Percentiles rank a stretch among this genome's conserved stretches.
phyloP scores from a whole-genome alignment of 306 rosid genomes.

The Inga oerstediana region DNA sequence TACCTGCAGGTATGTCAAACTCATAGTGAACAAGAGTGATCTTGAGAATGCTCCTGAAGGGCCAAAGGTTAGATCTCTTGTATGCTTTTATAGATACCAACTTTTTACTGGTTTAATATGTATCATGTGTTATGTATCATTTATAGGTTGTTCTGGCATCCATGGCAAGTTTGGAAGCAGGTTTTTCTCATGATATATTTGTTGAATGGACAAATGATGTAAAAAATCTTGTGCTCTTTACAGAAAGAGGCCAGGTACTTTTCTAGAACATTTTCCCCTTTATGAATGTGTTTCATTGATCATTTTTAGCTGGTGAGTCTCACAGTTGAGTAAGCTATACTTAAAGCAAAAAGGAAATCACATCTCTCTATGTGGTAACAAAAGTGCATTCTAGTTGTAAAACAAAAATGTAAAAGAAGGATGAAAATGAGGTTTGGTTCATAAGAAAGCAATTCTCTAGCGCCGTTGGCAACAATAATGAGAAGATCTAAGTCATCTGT shows the following conservation, averaged over 20 bases:
- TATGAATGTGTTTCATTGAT: conserved; percentile 24
- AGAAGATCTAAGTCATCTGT: neutral
- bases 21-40: conserved; percentile 74
- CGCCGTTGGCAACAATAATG: neutral
- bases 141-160: conserved; percentile 89
- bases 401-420: neutral
- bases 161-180: conserved; percentile 99
- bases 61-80: conserved; percentile 71
- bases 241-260: conserved; percentile 95
- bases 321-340: neutral
- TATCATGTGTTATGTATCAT: neutral
- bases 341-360: neutral
- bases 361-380: neutral
- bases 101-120: conserved; percentile 22
- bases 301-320: conserved; percentile 7
- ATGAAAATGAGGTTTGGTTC: neutral
- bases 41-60: conserved; percentile 93
- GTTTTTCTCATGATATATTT: conserved; percentile 95
- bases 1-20: conserved; percentile 68
- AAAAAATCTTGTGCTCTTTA: conserved; percentile 83
- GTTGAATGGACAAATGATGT: conserved; percentile 86
- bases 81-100: conserved; percentile 18
- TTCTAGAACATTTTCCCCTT: conserved; percentile 2
- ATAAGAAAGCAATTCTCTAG: neutral
- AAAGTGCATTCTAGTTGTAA: neutral